phyloP scores from a whole-genome alignment of 306 rosid genomes.

The Gillenia trifoliata region DNA sequence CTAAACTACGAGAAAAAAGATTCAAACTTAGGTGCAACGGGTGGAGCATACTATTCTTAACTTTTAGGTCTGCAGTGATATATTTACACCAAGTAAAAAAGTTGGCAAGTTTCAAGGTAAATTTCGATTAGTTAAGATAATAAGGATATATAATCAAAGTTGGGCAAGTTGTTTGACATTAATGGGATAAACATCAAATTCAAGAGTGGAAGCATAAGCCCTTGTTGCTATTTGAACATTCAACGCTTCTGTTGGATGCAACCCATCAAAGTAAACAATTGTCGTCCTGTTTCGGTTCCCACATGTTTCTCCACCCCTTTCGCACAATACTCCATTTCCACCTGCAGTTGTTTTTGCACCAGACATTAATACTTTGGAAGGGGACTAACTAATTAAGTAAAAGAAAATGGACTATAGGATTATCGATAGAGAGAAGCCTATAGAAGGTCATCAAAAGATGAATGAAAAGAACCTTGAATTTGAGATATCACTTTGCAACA shows the following conservation, averaged over 20 bases:
- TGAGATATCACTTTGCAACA: constrained; percentile 14
- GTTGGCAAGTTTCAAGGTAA: not conserved
- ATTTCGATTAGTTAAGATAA: not conserved
- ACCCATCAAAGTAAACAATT: constrained; percentile 38
- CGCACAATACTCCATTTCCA: constrained; percentile 42
- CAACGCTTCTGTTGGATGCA: constrained; percentile 53
- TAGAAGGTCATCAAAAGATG: not conserved
- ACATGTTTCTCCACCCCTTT: constrained; percentile 31
- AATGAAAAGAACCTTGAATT: constrained; percentile 8
- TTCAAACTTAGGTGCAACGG: too few relatives aligned
- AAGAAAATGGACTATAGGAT: too few relatives aligned
- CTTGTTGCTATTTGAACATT: constrained; percentile 35
- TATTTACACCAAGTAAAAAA: too few relatives aligned
- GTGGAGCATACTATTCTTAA: too few relatives aligned
- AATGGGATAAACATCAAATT: constrained; percentile 41
- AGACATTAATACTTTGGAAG: too few relatives aligned
- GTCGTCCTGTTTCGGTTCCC: constrained; percentile 20
- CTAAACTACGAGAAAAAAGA: too few relatives aligned
- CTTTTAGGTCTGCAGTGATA: too few relatives aligned
- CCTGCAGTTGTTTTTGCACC: constrained; percentile 17
- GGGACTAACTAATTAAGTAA: too few relatives aligned
- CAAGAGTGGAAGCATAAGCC: constrained; percentile 32
- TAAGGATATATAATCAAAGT: not conserved
- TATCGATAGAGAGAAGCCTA: too few relatives aligned
- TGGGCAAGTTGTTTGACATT: constrained; percentile 28